These are phyloP conservation scores for Chimonanthus salicifolius DNA, from an alignment of 164 flowering plant genomes.

Conservation along the genomic window DNA sequence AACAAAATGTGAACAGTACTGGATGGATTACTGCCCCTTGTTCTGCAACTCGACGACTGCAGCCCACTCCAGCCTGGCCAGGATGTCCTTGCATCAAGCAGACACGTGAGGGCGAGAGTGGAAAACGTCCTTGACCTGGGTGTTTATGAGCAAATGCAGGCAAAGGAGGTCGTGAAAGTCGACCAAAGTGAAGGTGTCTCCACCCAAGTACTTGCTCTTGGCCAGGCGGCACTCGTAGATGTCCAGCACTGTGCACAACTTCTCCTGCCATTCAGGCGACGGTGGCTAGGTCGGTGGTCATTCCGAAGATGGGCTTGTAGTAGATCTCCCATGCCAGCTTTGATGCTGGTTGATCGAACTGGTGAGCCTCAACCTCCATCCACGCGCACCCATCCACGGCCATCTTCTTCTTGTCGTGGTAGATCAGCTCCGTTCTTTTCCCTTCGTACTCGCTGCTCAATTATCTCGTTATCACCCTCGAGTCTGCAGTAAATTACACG, in stretches of 20 bases:
- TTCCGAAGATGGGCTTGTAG: conserved; percentile 29
- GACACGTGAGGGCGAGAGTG: conserved; percentile 42
- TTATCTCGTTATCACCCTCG: conserved; percentile 18
- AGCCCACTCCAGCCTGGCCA: conserved; percentile 30
- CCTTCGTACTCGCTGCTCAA: conserved; percentile 8
- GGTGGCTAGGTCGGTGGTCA: conserved; percentile 30
- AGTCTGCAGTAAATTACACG: conserved; percentile 9
- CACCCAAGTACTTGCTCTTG: conserved; percentile 50
- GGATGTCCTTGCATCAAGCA: conserved; percentile 59
- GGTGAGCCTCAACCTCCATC: conserved; percentile 62
- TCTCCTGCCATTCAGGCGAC: conserved; percentile 28
- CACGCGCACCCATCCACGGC: conserved; percentile 30
- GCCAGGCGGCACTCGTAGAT: conserved; percentile 48
- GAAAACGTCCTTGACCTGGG: conserved; percentile 32
- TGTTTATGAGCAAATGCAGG: conserved; percentile 44
- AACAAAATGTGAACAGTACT: neutral
- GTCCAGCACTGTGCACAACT: conserved; percentile 52
- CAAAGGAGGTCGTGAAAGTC: conserved; percentile 51
- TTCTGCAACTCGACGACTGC: conserved; percentile 12
- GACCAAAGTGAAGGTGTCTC: conserved; percentile 47
- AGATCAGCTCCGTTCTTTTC: conserved; percentile 13
- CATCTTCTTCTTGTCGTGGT: conserved; percentile 10
- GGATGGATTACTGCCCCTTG: neutral
- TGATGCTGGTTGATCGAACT: conserved; percentile 34
- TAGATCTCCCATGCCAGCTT: conserved; percentile 35